A percentile compares a stretch with the other conserved stretches of the same genome.
Evolutionary conservation across 768 basidiomycete genomes (phyloP).

Genomic region (Psilocybe azurescens): DNA sequence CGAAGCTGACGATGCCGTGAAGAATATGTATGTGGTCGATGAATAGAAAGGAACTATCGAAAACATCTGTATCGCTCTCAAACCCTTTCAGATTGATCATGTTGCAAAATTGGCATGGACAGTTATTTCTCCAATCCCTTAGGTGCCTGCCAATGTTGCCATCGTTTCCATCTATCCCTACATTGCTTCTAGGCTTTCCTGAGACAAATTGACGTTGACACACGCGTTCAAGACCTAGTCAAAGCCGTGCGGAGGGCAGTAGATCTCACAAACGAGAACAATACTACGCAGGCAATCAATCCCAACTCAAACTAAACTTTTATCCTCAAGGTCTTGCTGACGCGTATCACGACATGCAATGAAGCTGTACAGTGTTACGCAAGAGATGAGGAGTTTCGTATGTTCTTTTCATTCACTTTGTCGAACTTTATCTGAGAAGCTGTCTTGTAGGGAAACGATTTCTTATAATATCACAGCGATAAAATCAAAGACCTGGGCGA

Average conservation of each 20-base stretch:
- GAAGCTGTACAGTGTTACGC: neutral
- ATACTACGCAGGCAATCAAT: neutral
- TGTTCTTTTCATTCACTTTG: neutral
- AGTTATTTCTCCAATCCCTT: neutral
- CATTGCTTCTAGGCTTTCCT: neutral
- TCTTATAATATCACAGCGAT: neutral
- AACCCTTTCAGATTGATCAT: neutral
- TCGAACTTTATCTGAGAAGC: neutral
- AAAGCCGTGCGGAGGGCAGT: neutral
- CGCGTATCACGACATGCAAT: neutral
- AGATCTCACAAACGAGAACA: neutral
- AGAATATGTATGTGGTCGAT: neutral
- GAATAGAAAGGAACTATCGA: neutral
- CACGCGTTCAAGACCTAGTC: neutral
- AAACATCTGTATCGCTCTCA: neutral
- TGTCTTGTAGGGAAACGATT: neutral
- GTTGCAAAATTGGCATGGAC: neutral
- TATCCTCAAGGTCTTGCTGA: slow-evolving; percentile 3
- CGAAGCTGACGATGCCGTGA: neutral
- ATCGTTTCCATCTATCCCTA: neutral
- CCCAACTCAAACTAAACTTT: slow-evolving; percentile 1
- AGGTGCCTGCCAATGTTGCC: neutral
- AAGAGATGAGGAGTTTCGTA: neutral
- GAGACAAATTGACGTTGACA: neutral
- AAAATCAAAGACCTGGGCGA: neutral